Conservation (phyloP, 495 filamentous ascomycete species). For the Pseudotulostoma volvatum region DNA sequence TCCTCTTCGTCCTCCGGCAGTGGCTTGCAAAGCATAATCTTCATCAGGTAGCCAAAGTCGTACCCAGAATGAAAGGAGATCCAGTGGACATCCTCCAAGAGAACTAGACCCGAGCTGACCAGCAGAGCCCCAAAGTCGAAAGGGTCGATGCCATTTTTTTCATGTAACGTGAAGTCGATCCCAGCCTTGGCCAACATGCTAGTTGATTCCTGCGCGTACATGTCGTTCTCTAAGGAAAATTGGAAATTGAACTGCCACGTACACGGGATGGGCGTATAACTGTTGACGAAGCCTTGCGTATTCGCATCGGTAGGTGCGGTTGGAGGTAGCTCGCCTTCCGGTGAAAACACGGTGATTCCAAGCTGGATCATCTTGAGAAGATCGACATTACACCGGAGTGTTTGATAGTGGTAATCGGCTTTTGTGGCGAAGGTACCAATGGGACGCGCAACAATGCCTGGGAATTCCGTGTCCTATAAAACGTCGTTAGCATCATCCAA, state of each 20-base stretch:
- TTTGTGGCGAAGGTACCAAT: constrained; percentile 88
- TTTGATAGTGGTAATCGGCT: constrained; percentile 97
- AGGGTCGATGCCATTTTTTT: constrained; percentile 81
- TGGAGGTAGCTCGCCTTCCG: constrained; percentile 71
- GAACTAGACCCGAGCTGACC: constrained; percentile 81
- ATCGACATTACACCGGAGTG: constrained; percentile 90
- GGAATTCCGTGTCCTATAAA: constrained; percentile 86
- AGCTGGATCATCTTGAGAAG: constrained; percentile 93
- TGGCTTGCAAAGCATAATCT: constrained; percentile 64
- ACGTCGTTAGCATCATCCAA: background rate
- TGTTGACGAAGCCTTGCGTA: constrained; percentile 33
- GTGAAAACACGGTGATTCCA: constrained; percentile 78
- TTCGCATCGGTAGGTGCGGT: constrained; percentile 43
- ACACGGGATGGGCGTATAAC: constrained; percentile 53
- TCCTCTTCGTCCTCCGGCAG: constrained; percentile 76
- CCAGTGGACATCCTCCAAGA: constrained; percentile 79
- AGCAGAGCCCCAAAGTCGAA: constrained; percentile 74
- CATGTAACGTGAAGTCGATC: constrained; percentile 69
- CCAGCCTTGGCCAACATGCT: constrained; percentile 72
- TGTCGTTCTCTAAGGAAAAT: constrained; percentile 83
- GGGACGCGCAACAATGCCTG: constrained; percentile 83
- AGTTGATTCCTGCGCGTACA: constrained; percentile 90
- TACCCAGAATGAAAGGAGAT: constrained; percentile 98
- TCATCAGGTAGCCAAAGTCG: constrained; percentile 93
- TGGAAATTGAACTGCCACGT: constrained; percentile 99